Base-by-base conservation (phyloP, 768 basidiomycete species). In the Vararia minispora region DNA sequence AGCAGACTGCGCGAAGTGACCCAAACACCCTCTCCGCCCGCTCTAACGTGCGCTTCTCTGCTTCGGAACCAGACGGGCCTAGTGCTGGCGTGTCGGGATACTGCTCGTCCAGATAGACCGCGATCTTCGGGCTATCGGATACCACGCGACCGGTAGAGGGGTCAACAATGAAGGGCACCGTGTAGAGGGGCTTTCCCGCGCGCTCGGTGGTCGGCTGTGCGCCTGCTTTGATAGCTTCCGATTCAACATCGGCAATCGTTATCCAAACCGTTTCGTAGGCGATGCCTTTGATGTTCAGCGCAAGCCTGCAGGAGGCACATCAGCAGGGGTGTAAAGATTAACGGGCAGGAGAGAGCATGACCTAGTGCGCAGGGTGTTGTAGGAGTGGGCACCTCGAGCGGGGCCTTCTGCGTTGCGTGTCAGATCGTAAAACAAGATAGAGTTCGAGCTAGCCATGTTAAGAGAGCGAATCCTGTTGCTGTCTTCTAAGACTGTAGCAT, bases 201-300 rank as follows among this genome's bases (percentile, higher is more conserved):
- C 16, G n/a, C 16, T 37, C 41, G 11, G 42, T 33, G 1, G 46
- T 33, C 18, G 32, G 32, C 17, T 22, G 14, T 1, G 40, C 43
- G 21, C 48, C 48, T 1, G 28, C 9, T 27, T 37, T 35, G 39
- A 52, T 52, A 30, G 46, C 45, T 2, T 44, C 40, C 33, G 44
- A 52, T 32, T 49, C 38, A 10, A 49, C 20, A 30, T 74, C 66
- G 2, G 65, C 64, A 40, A 60, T 67, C 38, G 71, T 68, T 37
- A 72, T 42, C 46, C 45, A 52, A 21, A 40, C 39, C 2, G 50
- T 52, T 32, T 36, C 41, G 35, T 45, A 45, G 4, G 45, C 29
- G 11, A 52, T 24, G 14, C 42, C 36, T 28, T 50, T 49, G 34
- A 42, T 50, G 28, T 38, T 38, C 14, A 38, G 17, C 9, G 25